phyloP scores from a whole-genome alignment of 306 rosid genomes.

The Herpetospermum pedunculosum region DNA sequence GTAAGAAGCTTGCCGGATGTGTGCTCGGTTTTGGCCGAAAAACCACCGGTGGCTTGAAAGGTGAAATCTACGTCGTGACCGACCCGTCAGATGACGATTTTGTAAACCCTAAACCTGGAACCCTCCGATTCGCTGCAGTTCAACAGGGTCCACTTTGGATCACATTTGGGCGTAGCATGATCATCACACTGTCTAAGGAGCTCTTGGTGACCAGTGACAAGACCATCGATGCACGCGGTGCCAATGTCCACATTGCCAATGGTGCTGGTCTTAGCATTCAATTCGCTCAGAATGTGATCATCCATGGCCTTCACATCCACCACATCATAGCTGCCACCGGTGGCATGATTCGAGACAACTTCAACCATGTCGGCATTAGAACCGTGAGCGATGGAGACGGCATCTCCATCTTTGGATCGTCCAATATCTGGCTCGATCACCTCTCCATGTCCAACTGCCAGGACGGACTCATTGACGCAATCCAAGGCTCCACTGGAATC shows the following conservation, averaged over 20 bases:
- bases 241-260: slow-evolving; percentile 30
- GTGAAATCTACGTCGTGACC: slow-evolving; percentile 33
- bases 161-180: slow-evolving; percentile 44
- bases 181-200: slow-evolving; percentile 39
- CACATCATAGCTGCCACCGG: slow-evolving; percentile 17
- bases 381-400: slow-evolving; percentile 67
- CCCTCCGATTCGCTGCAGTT: slow-evolving; percentile 38
- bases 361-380: slow-evolving; percentile 37
- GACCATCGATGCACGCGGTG: slow-evolving; percentile 88
- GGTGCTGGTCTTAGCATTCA: slow-evolving; percentile 62
- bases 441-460: slow-evolving; percentile 43
- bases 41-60: slow-evolving; percentile 48
- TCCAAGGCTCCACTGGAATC: slow-evolving; percentile 63
- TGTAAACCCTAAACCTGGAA: slow-evolving; percentile 43
- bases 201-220: slow-evolving; percentile 48
- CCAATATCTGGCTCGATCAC: slow-evolving; percentile 76
- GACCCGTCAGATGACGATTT: slow-evolving; percentile 42
- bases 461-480: slow-evolving; percentile 63
- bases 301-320: slow-evolving; percentile 48
- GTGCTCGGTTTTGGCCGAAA: slow-evolving; percentile 57
- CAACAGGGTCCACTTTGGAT: slow-evolving; percentile 70
- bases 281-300: slow-evolving; percentile 39
- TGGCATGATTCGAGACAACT: slow-evolving; percentile 52
- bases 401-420: slow-evolving; percentile 45
- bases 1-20: slow-evolving; percentile 41